Base-by-base conservation (phyloP, 1,284 basidiomycete species). In the Pascua guehoae region DNA sequence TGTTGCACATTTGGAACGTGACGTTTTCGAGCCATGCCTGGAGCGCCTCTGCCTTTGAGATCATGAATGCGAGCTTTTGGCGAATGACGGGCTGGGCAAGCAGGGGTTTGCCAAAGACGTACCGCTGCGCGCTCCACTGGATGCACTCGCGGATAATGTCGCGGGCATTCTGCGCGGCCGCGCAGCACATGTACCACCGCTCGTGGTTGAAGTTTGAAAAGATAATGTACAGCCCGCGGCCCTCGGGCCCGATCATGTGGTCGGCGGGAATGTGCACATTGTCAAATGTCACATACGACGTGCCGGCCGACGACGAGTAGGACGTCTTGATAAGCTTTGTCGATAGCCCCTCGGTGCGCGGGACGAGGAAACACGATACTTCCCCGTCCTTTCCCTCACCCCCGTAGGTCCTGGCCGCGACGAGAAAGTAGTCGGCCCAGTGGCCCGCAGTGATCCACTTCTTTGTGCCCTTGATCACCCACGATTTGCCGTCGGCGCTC, bases 381-480 rank as follows among this genome's bases (percentile, higher is more conserved):
- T 92, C 91, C 60, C 88, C 85, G 74, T 89, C 81, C 18, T 75
- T 76, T 64, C 75, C 68, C 24, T 14, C 10, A 5, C 48, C 52
- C 32, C 48, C 47, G 41, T 56, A 51, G 12, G 51, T 55, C 54
- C 65, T 68, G 15, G 60, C 58, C 4, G 71, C 73, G 43, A 76
- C 71, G 39, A 69, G 72, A 54, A 76, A 76, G 67, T 76, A 78
- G 54, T 76, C 73, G 47, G 74, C 72, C 55, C 74, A 73, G 72
- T 76, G 79, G 49, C 89, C 91, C 66, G 93, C 96, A 46, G 93
- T 94, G 69, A 97, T 97, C 93, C 93, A 96, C 66, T 80, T 80
- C 77, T 95, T 94, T 8, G 89, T 91, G 8, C 91, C 91, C 64
- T 90, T 91, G 63, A 94, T 85, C 54, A 89, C 85, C 72, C 79